Evolutionary conservation across 345 rosid genomes (phyloP).

Genomic region (Moricandia moricandioides): DNA sequence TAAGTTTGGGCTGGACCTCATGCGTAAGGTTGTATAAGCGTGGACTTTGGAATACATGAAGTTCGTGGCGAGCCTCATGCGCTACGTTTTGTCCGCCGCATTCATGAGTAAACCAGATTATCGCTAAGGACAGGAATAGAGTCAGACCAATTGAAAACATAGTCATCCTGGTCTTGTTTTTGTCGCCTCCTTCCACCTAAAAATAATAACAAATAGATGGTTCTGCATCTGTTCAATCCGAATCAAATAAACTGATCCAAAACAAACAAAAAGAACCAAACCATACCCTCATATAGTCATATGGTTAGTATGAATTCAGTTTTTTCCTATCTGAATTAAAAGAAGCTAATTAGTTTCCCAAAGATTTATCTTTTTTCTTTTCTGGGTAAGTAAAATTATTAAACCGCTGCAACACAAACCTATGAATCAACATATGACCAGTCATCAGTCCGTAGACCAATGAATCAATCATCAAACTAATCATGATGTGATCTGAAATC

Average conservation of each 20-base stretch:
- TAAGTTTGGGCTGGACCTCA: neutral
- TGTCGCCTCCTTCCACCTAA: constrained; percentile 1
- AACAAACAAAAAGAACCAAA: neutral
- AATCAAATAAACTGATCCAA: neutral
- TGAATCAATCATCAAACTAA: neutral
- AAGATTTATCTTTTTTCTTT: neutral
- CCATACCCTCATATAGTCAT: neutral
- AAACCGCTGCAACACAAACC: neutral
- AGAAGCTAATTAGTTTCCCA: neutral
- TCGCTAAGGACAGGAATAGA: constrained; percentile 27
- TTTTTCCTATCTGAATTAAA: neutral
- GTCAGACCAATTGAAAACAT: neutral
- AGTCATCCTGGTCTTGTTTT: neutral
- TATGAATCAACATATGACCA: neutral
- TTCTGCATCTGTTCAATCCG: neutral
- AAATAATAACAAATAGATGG: neutral
- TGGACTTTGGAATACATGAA: neutral
- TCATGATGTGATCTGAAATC: constrained; percentile 2
- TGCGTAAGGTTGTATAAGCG: constrained; percentile 1
- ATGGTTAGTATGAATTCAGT: neutral
- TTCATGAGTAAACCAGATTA: neutral
- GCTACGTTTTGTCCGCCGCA: constrained; percentile 10
- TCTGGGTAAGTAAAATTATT: neutral
- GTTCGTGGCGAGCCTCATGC: neutral
- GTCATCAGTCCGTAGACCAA: neutral